A percentile compares a stretch with the other conserved stretches of the same genome.
These are phyloP conservation scores for Pythium periplocum DNA, from an alignment of 352 stramenopile species.

Conservation along the genomic window DNA sequence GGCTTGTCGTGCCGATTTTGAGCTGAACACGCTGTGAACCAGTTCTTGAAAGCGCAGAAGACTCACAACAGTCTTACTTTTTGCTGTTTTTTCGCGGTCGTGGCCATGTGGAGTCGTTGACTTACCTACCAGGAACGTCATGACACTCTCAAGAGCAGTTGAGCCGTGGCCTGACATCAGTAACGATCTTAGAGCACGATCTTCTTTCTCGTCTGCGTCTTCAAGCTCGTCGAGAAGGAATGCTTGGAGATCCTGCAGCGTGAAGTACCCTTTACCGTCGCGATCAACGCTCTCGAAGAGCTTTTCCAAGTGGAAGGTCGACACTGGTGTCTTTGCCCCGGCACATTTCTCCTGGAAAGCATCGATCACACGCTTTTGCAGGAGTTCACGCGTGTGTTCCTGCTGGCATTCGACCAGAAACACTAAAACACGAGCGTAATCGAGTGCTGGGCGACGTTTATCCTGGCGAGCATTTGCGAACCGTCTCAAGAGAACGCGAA, in stretches of 20 bases:
- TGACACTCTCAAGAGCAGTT: slow-evolving; percentile 5
- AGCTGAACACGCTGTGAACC: no score
- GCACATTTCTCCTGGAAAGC: slow-evolving; percentile 19
- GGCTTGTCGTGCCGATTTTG: no score
- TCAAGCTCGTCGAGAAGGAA: slow-evolving; percentile 13
- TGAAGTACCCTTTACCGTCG: slow-evolving; percentile 42
- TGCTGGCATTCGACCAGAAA: slow-evolving; percentile 45
- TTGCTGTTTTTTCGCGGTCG: no score
- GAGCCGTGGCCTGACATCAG: no score
- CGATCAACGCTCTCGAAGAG: slow-evolving; percentile 30
- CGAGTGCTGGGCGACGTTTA: slow-evolving; percentile 17
- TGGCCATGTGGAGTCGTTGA: no score
- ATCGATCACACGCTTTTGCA: slow-evolving; percentile 19
- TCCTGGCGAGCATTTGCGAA: slow-evolving; percentile 15
- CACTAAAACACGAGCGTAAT: slow-evolving; percentile 43
- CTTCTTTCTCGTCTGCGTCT: background rate
- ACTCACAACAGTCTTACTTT: slow-evolving; percentile 4
- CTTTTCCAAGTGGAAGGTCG: slow-evolving; percentile 25
- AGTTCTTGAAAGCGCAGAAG: slow-evolving; percentile 20
- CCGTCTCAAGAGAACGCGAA: slow-evolving; percentile 28
- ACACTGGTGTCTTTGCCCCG: slow-evolving; percentile 6
- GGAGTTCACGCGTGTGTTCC: slow-evolving; percentile 8
- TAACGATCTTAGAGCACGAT: background rate
- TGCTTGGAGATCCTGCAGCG: slow-evolving; percentile 19
- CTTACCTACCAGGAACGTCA: slow-evolving; percentile 4